A percentile compares a stretch with the other conserved stretches of the same genome.
phyloP scores from a whole-genome alignment of 2,329 filamentous ascomycete species.

The Microcyclospora pomicola region DNA sequence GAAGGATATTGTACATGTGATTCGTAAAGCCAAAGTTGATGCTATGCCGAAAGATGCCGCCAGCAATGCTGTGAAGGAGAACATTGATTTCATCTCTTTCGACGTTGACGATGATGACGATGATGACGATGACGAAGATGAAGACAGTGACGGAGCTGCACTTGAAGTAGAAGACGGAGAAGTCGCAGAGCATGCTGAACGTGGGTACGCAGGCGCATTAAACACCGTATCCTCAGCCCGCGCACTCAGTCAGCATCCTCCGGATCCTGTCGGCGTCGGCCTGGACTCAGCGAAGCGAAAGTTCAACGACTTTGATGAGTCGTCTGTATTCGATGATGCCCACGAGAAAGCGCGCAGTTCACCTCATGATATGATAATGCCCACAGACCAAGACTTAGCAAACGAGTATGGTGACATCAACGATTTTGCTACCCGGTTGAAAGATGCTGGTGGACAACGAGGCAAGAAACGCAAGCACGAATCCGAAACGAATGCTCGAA shows the following conservation, averaged over 20 bases:
- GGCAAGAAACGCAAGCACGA: slow-evolving; percentile 54
- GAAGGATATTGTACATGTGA: slow-evolving; percentile 77
- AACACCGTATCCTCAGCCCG: too few species aligned
- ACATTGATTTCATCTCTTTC: slow-evolving; percentile 78
- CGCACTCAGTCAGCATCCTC: too few species aligned
- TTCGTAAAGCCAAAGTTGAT: slow-evolving; percentile 72
- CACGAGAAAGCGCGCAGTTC: slow-evolving; percentile 5
- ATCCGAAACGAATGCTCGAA: too few species aligned
- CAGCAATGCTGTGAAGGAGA: slow-evolving; percentile 23
- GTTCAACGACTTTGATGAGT: background rate
- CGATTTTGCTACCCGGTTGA: background rate
- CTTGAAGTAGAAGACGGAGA: slow-evolving; percentile 2
- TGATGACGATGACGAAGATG: slow-evolving; percentile 23
- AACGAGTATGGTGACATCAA: slow-evolving; percentile 2
- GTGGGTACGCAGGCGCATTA: too few species aligned
- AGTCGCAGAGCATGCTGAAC: too few species aligned
- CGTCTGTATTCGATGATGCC: background rate
- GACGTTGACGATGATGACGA: slow-evolving; percentile 38
- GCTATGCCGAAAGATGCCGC: slow-evolving; percentile 41
- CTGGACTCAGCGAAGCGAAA: too few species aligned
- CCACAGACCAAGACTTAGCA: slow-evolving; percentile 11
- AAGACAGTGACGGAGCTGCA: slow-evolving; percentile 17
- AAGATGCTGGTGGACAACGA: too few species aligned
- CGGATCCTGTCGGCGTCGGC: too few species aligned
- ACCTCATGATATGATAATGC: slow-evolving; percentile 11